phyloP scores from a whole-genome alignment of 2,329 filamentous ascomycete species.

The Pseudocercospora eumusae region DNA sequence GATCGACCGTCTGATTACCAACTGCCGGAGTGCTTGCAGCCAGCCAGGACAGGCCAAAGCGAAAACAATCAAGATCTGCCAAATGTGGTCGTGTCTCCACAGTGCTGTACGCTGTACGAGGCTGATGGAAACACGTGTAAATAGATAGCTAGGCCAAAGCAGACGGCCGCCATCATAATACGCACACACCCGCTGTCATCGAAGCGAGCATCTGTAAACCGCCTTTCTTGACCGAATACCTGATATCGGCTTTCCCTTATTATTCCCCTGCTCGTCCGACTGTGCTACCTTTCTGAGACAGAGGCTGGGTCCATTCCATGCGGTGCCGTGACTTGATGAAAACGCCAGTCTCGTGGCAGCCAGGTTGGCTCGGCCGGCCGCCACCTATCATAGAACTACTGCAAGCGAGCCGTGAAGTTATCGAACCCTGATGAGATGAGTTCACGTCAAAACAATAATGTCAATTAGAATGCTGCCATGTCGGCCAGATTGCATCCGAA shows the following conservation, averaged over 20 bases:
- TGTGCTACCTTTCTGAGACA: background rate
- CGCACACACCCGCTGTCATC: conserved; percentile 4
- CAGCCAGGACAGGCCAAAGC: conserved; percentile 13
- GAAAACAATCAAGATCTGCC: conserved; percentile 4
- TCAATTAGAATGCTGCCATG: background rate
- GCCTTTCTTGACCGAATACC: conserved; percentile 1
- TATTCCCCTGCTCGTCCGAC: background rate
- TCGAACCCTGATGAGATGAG: conserved; percentile 3
- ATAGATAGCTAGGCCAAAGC: background rate
- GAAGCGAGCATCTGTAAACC: background rate
- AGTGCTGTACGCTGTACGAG: too few species aligned
- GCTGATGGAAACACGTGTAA: conserved; percentile 5
- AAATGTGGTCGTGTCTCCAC: background rate
- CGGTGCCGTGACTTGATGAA: conserved; percentile 8
- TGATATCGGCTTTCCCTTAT: background rate
- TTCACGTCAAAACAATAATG: background rate
- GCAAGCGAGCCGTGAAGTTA: background rate
- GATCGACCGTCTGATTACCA: conserved; percentile 8
- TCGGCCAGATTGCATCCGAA: background rate
- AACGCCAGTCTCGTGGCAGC: conserved; percentile 8
- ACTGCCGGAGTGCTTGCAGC: conserved; percentile 11
- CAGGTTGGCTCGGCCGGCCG: conserved; percentile 2
- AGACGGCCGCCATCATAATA: background rate
- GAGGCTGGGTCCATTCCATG: background rate
- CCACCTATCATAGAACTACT: background rate